Evolutionary conservation across 768 basidiomycete genomes (phyloP).

Genomic region (Amanita thiersii): DNA sequence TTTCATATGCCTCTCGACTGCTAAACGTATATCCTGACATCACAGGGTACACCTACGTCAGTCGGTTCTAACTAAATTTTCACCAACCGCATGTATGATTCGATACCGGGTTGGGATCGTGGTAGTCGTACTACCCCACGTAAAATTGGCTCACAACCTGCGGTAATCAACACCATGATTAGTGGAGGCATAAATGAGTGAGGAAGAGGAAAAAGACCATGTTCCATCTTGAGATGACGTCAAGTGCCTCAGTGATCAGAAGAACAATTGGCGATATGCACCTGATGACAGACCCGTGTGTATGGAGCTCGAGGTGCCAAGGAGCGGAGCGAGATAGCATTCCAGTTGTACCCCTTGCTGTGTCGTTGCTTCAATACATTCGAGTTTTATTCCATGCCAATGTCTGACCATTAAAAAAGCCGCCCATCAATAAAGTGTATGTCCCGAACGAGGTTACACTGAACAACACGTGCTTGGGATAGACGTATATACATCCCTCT

Average conservation of each 20-base stretch:
- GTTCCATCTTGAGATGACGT: constrained; percentile 24
- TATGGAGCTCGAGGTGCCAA: constrained; percentile 52
- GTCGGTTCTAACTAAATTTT: constrained; percentile 19
- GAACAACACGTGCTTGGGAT: too few relatives aligned
- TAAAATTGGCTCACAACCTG: constrained; percentile 13
- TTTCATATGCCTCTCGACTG: constrained; percentile 51
- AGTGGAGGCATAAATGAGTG: constrained; percentile 14
- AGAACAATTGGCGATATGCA: constrained; percentile 67
- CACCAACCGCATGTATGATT: constrained; percentile 36
- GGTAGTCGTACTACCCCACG: constrained; percentile 37
- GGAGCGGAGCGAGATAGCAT: constrained; percentile 62
- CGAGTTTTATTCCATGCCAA: too few relatives aligned
- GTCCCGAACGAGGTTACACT: too few relatives aligned
- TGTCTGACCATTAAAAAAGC: too few relatives aligned
- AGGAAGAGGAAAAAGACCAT: constrained; percentile 24
- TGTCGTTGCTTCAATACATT: too few relatives aligned
- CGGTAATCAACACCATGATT: constrained; percentile 22
- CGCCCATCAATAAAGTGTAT: too few relatives aligned
- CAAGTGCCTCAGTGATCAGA: constrained; percentile 26
- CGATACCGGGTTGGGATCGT: too few relatives aligned
- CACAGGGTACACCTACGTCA: constrained; percentile 24
- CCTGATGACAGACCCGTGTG: constrained; percentile 49
- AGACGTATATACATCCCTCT: too few relatives aligned
- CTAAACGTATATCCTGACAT: constrained; percentile 55
- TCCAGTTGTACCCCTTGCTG: too few relatives aligned